These are phyloP conservation scores for Phytophthora brassicae DNA, from an alignment of 352 stramenopile species.

Conservation along the genomic window DNA sequence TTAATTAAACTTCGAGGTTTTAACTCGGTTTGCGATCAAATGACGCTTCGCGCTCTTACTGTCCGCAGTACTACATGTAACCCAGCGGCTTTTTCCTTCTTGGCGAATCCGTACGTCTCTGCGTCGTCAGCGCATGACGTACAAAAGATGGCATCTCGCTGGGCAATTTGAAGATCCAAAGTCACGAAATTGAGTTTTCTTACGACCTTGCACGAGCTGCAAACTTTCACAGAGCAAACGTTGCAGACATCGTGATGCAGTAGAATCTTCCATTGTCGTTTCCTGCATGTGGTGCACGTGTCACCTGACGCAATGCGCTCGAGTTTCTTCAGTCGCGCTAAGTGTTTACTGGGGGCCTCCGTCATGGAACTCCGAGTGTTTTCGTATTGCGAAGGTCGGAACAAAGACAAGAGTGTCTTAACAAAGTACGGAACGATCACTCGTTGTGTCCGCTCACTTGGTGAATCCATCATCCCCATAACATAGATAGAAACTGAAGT, in stretches of 20 bases:
- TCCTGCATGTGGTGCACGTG: constrained; percentile 15
- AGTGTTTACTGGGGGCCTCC: neutral
- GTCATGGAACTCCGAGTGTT: neutral
- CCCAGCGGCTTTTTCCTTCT: neutral
- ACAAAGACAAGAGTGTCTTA: constrained; percentile 25
- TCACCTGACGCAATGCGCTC: neutral
- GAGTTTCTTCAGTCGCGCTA: neutral
- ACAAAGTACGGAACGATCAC: constrained; percentile 25
- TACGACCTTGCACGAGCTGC: constrained; percentile 25
- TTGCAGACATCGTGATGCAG: constrained; percentile 21
- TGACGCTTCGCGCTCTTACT: neutral
- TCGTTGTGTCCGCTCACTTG: constrained; percentile 4
- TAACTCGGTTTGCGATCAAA: neutral
- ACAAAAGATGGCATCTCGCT: constrained; percentile 33
- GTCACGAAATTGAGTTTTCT: constrained; percentile 37
- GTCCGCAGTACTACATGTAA: neutral
- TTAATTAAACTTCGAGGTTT: neutral
- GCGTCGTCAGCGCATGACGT: constrained; percentile 16
- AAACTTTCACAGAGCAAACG: constrained; percentile 29
- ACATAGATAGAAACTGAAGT: constrained; percentile 27
- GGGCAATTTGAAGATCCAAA: constrained; percentile 25
- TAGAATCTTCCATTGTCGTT: constrained; percentile 5
- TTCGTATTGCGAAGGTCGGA: constrained; percentile 8
- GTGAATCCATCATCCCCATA: constrained; percentile 23
- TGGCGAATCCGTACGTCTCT: constrained; percentile 5